A percentile compares a stretch with the other conserved stretches of the same genome.
These are phyloP conservation scores for Prunus salicina DNA, from an alignment of 306 rosid species.

Conservation along the genomic window DNA sequence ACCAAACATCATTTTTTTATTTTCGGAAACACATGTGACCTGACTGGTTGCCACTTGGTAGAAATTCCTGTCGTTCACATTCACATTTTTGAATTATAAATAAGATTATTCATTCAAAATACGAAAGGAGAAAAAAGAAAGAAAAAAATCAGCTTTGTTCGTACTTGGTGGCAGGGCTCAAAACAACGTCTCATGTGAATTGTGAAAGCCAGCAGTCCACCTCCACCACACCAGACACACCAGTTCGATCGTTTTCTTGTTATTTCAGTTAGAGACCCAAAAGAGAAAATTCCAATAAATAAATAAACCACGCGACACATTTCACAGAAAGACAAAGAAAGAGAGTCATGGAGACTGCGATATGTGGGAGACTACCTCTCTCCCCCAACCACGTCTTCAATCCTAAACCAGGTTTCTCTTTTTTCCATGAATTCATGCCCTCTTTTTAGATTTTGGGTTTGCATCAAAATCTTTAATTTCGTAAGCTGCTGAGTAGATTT, in stretches of 20 bases:
- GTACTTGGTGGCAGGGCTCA: not conserved
- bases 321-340: not conserved
- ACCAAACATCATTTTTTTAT: too few species aligned
- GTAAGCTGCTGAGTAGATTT: not conserved
- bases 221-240: not conserved
- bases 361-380: conserved; percentile 56
- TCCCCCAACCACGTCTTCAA: conserved; percentile 61
- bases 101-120: too few species aligned
- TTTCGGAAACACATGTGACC: too few species aligned
- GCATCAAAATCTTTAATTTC: conserved; percentile 2
- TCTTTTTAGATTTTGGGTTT: not conserved
- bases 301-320: not conserved
- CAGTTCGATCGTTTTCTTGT: not conserved
- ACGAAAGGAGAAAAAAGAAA: not conserved
- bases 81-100: too few species aligned
- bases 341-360: conserved; percentile 60
- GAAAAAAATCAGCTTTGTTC: not conserved
- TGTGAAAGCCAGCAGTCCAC: conserved; percentile 6
- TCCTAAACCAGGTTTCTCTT: conserved; percentile 44
- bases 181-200: not conserved
- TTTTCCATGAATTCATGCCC: not conserved
- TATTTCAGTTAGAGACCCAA: not conserved
- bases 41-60: too few species aligned
- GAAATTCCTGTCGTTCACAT: too few species aligned
- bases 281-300: not conserved